Base-by-base conservation (phyloP, 140 eudicot species). In the Bidens hawaiensis region DNA sequence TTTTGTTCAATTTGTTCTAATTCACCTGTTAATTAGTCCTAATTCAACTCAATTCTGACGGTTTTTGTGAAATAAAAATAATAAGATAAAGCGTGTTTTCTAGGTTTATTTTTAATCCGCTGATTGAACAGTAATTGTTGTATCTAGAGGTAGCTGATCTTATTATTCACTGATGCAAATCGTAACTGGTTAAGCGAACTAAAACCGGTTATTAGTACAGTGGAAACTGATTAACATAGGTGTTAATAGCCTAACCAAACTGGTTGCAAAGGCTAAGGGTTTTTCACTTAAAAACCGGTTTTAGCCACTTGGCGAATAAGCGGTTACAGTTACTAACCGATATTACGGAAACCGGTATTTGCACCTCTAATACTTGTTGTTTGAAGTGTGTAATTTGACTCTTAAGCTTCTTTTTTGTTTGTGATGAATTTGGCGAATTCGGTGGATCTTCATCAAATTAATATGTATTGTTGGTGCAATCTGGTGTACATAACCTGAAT, bases 61-160 rank as follows among this genome's bases (percentile, higher is more conserved):
- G 5, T 54, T 73, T 64, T 0, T 55, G 23, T 64, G 46, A 23
- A 64, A 54, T 64, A 21, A 2, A n/a, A n/a, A n/a, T n/a, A n/a
- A n/a, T n/a, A n/a, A n/a, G n/a, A n/a, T 9, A 46, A 21, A 22
- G 15, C 33, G 46, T 34, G 58, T 38, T 36, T 73, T 56, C 67
- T 64, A 72, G 66, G 66, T 53, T 56, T 64, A 30, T 36, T 16
- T 10, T 60, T 36, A 59, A 11, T 22, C 56, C 3, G 25, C 14
- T 26, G n/a, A 68, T 12, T 14, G 30, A 16, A 23, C 26, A 42
- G 36, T 42, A 11, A 21, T 3, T 50, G 28, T 23, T 10, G 11
- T 26, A 14, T 16, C 27, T 25, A 1, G 8, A 41, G 31, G 24
- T 16, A 41, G 65, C 27, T 33, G 28, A 59, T 58, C 2, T 33